Evolutionary conservation across 2,329 filamentous ascomycete genomes (phyloP).

Genomic region (Hymenoscyphus scutula): DNA sequence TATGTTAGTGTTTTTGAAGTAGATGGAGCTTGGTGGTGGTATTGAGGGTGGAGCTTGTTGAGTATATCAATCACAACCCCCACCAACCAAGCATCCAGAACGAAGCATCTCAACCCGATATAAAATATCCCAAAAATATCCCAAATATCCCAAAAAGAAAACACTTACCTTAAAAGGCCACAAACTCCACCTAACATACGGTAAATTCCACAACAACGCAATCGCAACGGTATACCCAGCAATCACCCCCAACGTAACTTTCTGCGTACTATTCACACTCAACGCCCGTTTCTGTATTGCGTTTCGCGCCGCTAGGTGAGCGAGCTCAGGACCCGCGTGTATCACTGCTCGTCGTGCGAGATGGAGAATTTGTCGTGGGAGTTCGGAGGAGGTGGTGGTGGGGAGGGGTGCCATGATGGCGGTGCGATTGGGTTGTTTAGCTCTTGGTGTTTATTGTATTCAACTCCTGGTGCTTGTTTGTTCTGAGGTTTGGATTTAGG

Average conservation of each 20-base stretch:
- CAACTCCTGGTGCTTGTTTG: too few relatives aligned
- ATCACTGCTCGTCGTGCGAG: constrained; percentile 17
- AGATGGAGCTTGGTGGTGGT: neutral
- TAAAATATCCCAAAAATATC: too few relatives aligned
- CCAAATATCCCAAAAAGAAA: too few relatives aligned
- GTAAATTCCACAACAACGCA: constrained; percentile 75
- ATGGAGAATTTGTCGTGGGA: neutral
- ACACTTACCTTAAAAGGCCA: constrained; percentile 74
- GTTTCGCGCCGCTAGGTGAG: constrained; percentile 21
- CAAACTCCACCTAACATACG: constrained; percentile 69
- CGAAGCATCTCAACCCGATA: too few relatives aligned
- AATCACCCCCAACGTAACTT: constrained; percentile 69
- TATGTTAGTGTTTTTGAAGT: neutral
- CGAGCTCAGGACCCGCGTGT: constrained; percentile 22
- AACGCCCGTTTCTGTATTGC: constrained; percentile 25
- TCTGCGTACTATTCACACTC: constrained; percentile 59
- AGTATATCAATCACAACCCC: too few relatives aligned
- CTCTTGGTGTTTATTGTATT: too few relatives aligned
- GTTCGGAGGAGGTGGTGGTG: neutral
- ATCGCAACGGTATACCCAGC: constrained; percentile 70
- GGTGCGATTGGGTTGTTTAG: neutral
- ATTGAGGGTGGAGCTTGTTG: too few relatives aligned
- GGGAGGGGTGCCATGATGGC: constrained; percentile 1
- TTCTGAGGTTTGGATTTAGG: too few relatives aligned
- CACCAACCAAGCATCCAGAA: too few relatives aligned